phyloP scores from a whole-genome alignment of 2,329 filamentous ascomycete genomes.

The Pestalotiopsis sp. region DNA sequence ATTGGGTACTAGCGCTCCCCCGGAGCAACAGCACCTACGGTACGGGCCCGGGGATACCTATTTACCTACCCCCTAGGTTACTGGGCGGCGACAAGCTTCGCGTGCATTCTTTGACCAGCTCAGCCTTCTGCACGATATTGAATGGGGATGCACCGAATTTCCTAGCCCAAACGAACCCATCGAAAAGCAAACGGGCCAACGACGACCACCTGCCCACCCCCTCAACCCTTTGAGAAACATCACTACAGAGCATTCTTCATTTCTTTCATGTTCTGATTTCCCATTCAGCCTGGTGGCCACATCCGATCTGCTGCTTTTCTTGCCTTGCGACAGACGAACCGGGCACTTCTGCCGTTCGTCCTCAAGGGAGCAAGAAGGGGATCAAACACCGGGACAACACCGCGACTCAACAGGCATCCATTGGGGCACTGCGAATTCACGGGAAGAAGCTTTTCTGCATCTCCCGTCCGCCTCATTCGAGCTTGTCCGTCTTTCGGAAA shows the following conservation, averaged over 20 bases:
- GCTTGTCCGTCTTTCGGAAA: neutral
- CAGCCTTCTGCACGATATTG: slow-evolving; percentile 2
- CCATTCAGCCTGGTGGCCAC: neutral
- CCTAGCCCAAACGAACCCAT: neutral
- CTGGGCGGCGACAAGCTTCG: slow-evolving; percentile 5
- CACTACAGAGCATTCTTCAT: neutral
- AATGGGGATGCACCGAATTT: neutral
- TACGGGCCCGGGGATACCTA: too few relatives aligned
- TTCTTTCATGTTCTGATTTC: neutral
- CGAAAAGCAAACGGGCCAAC: neutral
- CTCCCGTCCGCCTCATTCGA: neutral
- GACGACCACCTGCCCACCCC: neutral
- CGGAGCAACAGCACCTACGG: too few relatives aligned
- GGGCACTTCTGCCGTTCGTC: neutral
- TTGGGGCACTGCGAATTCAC: neutral
- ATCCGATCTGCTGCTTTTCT: neutral
- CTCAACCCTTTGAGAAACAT: neutral
- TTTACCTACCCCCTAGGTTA: neutral
- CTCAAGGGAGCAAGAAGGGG: neutral
- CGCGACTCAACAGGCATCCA: neutral
- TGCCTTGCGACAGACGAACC: neutral
- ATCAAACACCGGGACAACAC: neutral
- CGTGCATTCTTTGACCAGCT: slow-evolving; percentile 9
- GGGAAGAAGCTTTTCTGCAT: neutral
- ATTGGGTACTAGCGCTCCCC: neutral